phyloP scores from a whole-genome alignment of 495 filamentous ascomycete species.

The Penicillium paradoxum region DNA sequence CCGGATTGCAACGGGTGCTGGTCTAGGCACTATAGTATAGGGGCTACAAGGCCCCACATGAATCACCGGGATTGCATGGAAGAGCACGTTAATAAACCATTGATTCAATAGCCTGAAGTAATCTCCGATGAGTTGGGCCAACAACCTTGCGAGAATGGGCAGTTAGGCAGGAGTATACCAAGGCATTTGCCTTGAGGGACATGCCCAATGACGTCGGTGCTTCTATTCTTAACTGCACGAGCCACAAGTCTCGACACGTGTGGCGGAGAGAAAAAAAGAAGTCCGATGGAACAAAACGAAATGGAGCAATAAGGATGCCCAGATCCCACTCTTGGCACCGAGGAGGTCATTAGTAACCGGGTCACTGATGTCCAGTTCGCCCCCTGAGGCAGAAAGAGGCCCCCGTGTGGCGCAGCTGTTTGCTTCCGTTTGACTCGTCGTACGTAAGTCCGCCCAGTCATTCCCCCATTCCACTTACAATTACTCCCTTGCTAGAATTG shows the following conservation, averaged over 20 bases:
- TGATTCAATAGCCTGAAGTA: too few species aligned
- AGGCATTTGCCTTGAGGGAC: neutral
- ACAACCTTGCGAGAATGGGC: neutral
- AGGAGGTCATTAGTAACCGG: neutral
- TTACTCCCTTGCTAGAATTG: slow-evolving; percentile 3
- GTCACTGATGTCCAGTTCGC: slow-evolving; percentile 1
- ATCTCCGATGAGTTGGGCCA: too few species aligned
- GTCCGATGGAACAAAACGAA: neutral
- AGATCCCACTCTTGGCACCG: neutral
- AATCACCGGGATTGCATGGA: too few species aligned
- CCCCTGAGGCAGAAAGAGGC: slow-evolving; percentile 20
- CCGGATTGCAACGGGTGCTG: too few species aligned
- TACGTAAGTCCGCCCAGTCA: slow-evolving; percentile 24
- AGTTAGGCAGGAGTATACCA: slow-evolving; percentile 3
- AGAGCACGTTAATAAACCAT: too few species aligned
- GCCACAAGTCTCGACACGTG: slow-evolving; percentile 18
- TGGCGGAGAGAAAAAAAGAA: slow-evolving; percentile 6
- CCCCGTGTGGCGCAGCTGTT: slow-evolving; percentile 25
- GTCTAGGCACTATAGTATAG: too few species aligned
- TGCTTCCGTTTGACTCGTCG: slow-evolving; percentile 22
- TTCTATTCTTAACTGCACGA: slow-evolving; percentile 24
- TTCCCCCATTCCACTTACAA: slow-evolving; percentile 12
- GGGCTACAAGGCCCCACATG: too few species aligned
- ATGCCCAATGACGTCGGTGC: slow-evolving; percentile 33
- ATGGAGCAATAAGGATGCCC: neutral